These are phyloP conservation scores for Aureobasidium subglaciale DNA, from an alignment of 2,329 filamentous ascomycete species.

Conservation along the genomic window DNA sequence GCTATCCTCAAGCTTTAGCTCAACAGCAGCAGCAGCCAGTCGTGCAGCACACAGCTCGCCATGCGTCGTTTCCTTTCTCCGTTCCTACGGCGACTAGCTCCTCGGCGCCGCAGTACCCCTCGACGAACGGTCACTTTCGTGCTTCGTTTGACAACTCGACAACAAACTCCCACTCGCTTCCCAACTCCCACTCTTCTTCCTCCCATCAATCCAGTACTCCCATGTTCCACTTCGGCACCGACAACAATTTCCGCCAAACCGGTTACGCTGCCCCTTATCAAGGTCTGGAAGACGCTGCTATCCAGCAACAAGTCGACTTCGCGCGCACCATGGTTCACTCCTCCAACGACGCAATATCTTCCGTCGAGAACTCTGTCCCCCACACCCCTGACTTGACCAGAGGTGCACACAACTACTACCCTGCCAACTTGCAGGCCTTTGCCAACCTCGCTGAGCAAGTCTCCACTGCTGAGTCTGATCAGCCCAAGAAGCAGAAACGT, in stretches of 20 bases:
- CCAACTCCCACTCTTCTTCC: background rate
- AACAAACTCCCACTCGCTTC: background rate
- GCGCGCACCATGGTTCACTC: conserved; percentile 1
- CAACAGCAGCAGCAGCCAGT: background rate
- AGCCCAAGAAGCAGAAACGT: conserved; percentile 5
- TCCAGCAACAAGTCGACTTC: conserved; percentile 6
- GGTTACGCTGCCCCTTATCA: conserved; percentile 14
- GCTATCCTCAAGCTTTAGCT: background rate
- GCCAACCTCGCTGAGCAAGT: background rate
- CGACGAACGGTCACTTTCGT: conserved; percentile 10
- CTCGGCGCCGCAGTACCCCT: background rate
- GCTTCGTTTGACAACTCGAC: conserved; percentile 7
- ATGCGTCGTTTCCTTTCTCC: conserved; percentile 5
- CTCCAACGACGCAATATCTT: background rate
- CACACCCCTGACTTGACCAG: conserved; percentile 5
- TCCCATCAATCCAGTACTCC: background rate
- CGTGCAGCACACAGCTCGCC: background rate
- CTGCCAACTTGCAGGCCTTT: background rate
- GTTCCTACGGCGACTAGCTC: background rate
- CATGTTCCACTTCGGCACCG: conserved; percentile 11
- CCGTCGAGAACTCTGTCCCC: conserved; percentile 6
- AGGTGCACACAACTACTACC: background rate
- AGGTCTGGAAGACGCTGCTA: background rate
- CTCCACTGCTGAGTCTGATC: background rate
- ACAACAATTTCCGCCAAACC: conserved; percentile 10